Evolutionary conservation across 139 green algal genomes (phyloP).

Genomic region (Haematococcus lacustris): DNA sequence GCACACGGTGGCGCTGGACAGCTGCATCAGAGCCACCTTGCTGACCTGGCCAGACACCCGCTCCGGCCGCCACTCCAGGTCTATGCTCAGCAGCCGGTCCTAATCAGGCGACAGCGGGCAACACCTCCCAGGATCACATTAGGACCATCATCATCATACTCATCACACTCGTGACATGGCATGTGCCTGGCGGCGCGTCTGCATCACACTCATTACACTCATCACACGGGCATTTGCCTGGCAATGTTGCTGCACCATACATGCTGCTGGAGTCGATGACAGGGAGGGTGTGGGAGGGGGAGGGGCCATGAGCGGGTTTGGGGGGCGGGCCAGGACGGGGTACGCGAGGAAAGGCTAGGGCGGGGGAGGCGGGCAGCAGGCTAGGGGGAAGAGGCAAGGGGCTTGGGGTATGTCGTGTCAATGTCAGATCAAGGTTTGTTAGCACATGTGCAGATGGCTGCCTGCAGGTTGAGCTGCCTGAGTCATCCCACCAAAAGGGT

Average conservation of each 20-base stretch:
- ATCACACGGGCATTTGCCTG: neutral
- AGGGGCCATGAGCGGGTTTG: neutral
- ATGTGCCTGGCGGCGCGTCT: neutral
- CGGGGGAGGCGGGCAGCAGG: too few species aligned
- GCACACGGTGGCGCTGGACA: constrained; percentile 18
- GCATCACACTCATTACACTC: too few species aligned
- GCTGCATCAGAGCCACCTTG: constrained; percentile 23
- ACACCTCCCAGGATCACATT: neutral
- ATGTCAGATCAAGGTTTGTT: too few species aligned
- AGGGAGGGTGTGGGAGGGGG: neutral
- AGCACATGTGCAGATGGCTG: too few species aligned
- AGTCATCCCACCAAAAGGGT: too few species aligned
- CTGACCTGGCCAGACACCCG: constrained; percentile 6
- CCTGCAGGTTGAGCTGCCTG: too few species aligned
- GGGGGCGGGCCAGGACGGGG: neutral
- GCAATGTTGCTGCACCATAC: neutral
- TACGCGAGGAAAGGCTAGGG: too few species aligned
- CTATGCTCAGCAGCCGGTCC: constrained; percentile 42
- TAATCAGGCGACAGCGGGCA: neutral
- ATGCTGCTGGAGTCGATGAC: neutral
- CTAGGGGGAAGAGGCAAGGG: too few species aligned
- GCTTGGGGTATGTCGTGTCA: too few species aligned
- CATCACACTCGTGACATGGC: too few species aligned
- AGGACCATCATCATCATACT: too few species aligned
- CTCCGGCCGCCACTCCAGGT: constrained; percentile 54